A percentile compares a stretch with the other conserved stretches of the same genome.
phyloP scores from a whole-genome alignment of 2,329 filamentous ascomycete genomes.

The Ustulina deusta region DNA sequence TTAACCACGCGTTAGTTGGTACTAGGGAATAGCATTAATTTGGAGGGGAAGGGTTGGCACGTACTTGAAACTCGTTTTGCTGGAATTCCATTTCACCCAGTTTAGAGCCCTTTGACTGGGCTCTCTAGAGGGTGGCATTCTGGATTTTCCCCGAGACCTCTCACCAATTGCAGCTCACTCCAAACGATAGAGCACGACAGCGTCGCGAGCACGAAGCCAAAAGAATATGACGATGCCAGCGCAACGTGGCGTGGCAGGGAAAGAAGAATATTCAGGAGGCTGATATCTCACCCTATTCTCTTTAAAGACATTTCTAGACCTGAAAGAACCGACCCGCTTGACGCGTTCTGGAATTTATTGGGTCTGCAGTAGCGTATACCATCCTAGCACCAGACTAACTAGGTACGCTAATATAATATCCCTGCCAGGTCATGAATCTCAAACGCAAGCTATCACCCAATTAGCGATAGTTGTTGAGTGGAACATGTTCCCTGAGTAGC shows the following conservation, averaged over 20 bases:
- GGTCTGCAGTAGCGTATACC: slow-evolving; percentile 7
- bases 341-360: slow-evolving; percentile 22
- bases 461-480: slow-evolving; percentile 26
- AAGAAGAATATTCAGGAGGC: slow-evolving; percentile 33
- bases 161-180: background rate
- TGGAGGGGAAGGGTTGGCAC: slow-evolving; percentile 11
- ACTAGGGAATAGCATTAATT: slow-evolving; percentile 6
- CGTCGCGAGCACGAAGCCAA: background rate
- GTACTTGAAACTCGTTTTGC: slow-evolving; percentile 34
- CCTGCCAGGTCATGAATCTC: slow-evolving; percentile 29
- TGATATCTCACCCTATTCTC: slow-evolving; percentile 22
- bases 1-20: slow-evolving; percentile 24
- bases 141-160: background rate
- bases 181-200: background rate
- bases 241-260: background rate
- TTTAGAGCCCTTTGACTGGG: slow-evolving; percentile 41
- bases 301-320: slow-evolving; percentile 18
- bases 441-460: slow-evolving; percentile 22
- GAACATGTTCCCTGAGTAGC: slow-evolving; percentile 15
- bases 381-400: no score
- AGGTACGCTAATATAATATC: slow-evolving; percentile 10
- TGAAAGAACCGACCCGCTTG: slow-evolving; percentile 26
- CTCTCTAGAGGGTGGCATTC: slow-evolving; percentile 41
- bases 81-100: slow-evolving; percentile 44
- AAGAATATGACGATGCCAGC: background rate